These are phyloP conservation scores for Auriscalpium vulgare DNA, from an alignment of 768 basidiomycete species.

Conservation along the genomic window DNA sequence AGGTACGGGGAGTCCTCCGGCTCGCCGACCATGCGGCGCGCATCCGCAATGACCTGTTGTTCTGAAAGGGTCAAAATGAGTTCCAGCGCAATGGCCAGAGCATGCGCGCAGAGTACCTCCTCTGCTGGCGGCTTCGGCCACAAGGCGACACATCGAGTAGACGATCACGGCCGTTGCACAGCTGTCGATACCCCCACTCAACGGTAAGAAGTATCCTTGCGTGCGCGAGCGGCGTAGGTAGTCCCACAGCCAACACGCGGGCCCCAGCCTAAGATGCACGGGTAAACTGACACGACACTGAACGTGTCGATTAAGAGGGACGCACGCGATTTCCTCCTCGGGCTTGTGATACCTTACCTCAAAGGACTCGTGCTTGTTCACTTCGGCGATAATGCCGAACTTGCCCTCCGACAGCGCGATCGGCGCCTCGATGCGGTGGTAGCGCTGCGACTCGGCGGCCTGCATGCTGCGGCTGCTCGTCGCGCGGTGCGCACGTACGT, in stretches of 20 bases:
- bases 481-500: constrained; percentile 85
- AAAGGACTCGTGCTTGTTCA: constrained; percentile 19
- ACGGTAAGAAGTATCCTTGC: constrained; percentile 91
- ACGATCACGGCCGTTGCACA: constrained; percentile 96
- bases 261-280: constrained; percentile 62
- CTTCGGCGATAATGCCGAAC: constrained; percentile 45
- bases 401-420: constrained; percentile 74
- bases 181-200: constrained; percentile 95
- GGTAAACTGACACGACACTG: not conserved
- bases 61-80: constrained; percentile 23
- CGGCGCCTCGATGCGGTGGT: constrained; percentile 76
- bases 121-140: constrained; percentile 64
- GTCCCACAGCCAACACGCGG: constrained; percentile 99
- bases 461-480: constrained; percentile 85
- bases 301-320: constrained; percentile 8
- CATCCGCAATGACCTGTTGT: constrained; percentile 87
- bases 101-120: constrained; percentile 45
- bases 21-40: constrained; percentile 82
- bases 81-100: not conserved
- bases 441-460: constrained; percentile 66
- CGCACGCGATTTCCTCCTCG: constrained; percentile 97
- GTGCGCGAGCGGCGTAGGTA: constrained; percentile 90
- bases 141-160: constrained; percentile 92
- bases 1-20: constrained; percentile 73
- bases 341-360: constrained; percentile 74